Base-by-base conservation (phyloP, 2,329 filamentous ascomycete genomes). In the Blumeria graminis region DNA sequence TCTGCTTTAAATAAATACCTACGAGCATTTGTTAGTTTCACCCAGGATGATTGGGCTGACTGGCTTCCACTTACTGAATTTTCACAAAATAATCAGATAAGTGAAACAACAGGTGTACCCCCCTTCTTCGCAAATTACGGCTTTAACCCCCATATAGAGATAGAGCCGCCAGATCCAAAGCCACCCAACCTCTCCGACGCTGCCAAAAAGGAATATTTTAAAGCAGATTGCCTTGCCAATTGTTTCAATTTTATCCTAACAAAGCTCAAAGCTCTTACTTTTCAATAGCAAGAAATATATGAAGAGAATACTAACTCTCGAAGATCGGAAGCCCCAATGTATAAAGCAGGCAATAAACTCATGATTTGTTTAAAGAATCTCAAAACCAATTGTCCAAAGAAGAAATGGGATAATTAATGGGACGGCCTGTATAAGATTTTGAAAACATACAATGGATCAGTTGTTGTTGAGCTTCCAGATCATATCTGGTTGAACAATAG, bases 31-130 rank as follows among this genome's bases (percentile, higher is more conserved):
- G 38, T 59, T 14, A 55, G 51, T 53, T 61, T 58, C 34, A 16
- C 59, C 22, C 57, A 61, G 41, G 4, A 39, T 3, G 38, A 39
- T n/a, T 39, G 38, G 38, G n/a, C n/a, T 39, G 38, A 39, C 43
- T 56, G n/a, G 61, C 57, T 35, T 18, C 56, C 10, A 11, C 11
- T 62, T 6, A 55, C 59, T 1, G 57, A 63, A 55, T 61, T 61
- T 34, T 56, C 58, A 3, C 48, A 52, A 16, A 59, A 61, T 39
- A 62, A 59, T 38, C 14, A 16, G 0, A 28, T 56, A 1, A 56
- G 35, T 16, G 55, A 43, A 11, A 55, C 57, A 32, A 62, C 57
- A 6, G 32, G 54, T 11, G 28, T 61, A 8, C 58, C 60, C 0
- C 55, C 57, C 1, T 62, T 62, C 51, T 59, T 56, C 11, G 56